Conservation (phyloP, 2,329 filamentous ascomycete species). For the Alternaria infectoria region DNA sequence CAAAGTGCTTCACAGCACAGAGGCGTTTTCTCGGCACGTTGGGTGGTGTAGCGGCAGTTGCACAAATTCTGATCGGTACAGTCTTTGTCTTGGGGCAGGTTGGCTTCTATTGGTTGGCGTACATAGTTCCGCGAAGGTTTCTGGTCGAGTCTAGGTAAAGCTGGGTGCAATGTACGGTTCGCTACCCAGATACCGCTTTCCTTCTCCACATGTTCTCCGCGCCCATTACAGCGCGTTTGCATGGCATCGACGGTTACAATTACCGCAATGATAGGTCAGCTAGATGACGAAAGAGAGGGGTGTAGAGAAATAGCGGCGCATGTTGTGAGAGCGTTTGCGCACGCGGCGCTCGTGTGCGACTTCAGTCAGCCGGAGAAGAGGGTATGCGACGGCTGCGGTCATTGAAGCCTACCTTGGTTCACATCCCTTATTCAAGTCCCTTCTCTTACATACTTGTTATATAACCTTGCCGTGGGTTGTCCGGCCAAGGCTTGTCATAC, state of each 20-base stretch:
- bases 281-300: neutral
- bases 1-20: conserved; percentile 16
- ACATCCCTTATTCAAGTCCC: neutral
- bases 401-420: neutral
- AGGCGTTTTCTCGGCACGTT: conserved; percentile 2
- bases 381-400: neutral
- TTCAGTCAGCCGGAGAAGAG: conserved; percentile 14
- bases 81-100: neutral
- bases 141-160: neutral
- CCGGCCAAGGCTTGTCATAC: neutral
- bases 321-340: conserved; percentile 7
- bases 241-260: neutral
- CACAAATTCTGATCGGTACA: neutral
- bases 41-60: neutral
- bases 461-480: neutral
- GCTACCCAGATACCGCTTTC: neutral
- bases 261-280: neutral
- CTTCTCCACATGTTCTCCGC: too few species aligned
- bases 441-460: neutral
- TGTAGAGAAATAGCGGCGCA: conserved; percentile 13
- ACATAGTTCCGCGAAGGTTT: neutral
- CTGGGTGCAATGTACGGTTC: neutral
- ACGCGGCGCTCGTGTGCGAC: conserved; percentile 9
- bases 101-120: neutral
- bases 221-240: neutral